Evolutionary conservation across 2,329 filamentous ascomycete species (phyloP), one percentile per base, ranked within the genome.

Genomic region (Paramyrothecium roridum): DNA sequence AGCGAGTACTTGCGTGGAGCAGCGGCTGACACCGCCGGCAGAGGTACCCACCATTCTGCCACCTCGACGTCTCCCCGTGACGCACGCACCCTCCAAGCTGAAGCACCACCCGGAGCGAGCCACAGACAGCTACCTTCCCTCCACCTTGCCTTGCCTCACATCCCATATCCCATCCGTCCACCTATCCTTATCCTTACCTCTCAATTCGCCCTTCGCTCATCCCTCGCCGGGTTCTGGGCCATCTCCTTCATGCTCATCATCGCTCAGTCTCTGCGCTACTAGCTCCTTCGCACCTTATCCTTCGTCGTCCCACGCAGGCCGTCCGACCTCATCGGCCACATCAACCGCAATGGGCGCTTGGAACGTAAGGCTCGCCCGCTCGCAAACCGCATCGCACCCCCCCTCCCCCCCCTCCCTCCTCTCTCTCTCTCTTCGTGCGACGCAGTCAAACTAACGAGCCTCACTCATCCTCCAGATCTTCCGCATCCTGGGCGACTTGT

Each of bases 401-500:
- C n/a, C n/a, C n/a, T n/a, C n/a, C n/a, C n/a, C n/a, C n/a, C n/a
- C n/a, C n/a, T n/a, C n/a, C n/a, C n/a, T n/a, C n/a, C n/a, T n/a
- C n/a, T n/a, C n/a, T n/a, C n/a, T n/a, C n/a, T n/a, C n/a, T 47
- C 19, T 43, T 21, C 10, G 1, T 16, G n/a, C 37, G 37, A 43
- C 12, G 37, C 13, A 16, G 37, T 13, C 6, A 6, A 43, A 19
- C 37, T 48, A 13, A 48, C 20, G 11, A 47, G 10, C 45, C 22
- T 30, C 48, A 62, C 54, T 45, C 17, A 33, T 13, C 8, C n/a
- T 22, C 11, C 50, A 85, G 83, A 60, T 82, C 65, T 85, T 96
- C 74, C 90, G 91, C 66, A 82, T 96, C 66, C 72, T 91, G 65
- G 93, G 85, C 69, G 93, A 98, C 71, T 73, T 93, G 65, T 91